Percentiles rank a stretch among this genome's conserved stretches.
These are phyloP conservation scores for Kernera saxatilis DNA, from an alignment of 345 rosid species.

Conservation along the genomic window DNA sequence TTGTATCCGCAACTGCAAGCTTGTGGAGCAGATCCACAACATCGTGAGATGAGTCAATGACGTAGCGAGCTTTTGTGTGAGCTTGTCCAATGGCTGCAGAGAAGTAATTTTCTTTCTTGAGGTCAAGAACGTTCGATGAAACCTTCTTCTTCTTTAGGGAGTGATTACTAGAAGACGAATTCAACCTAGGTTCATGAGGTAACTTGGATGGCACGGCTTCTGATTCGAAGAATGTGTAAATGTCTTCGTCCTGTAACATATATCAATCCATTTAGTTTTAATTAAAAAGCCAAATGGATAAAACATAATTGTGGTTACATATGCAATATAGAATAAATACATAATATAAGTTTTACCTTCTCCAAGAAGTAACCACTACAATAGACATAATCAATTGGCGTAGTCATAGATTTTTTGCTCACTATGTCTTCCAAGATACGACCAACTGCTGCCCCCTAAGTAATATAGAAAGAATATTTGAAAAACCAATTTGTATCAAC, in stretches of 20 bases:
- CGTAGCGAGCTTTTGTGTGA: slow-evolving; percentile 61
- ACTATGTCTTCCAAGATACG: slow-evolving; percentile 74
- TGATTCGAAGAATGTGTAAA: slow-evolving; percentile 84
- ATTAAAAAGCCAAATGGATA: background rate
- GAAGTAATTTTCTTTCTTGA: slow-evolving; percentile 83
- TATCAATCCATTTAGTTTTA: background rate
- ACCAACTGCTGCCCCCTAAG: slow-evolving; percentile 81
- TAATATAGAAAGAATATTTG: background rate
- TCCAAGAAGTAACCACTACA: slow-evolving; percentile 82
- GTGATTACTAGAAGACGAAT: slow-evolving; percentile 13
- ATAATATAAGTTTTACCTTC: slow-evolving; percentile 47
- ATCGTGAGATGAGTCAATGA: slow-evolving; percentile 53
- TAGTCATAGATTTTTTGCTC: slow-evolving; percentile 57
- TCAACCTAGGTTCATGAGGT: slow-evolving; percentile 20
- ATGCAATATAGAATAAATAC: background rate
- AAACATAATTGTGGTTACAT: background rate
- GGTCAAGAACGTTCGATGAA: slow-evolving; percentile 74
- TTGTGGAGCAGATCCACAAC: slow-evolving; percentile 55
- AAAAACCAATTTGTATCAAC: background rate
- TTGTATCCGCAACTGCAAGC: slow-evolving; percentile 36
- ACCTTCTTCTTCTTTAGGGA: slow-evolving; percentile 43
- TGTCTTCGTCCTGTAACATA: slow-evolving; percentile 70
- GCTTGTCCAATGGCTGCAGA: slow-evolving; percentile 69
- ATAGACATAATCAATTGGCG: slow-evolving; percentile 80
- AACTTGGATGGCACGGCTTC: slow-evolving; percentile 20